Evolutionary conservation across 1,284 basidiomycete species (phyloP).

Genomic region (Cutaneotrichosporon sp.): DNA sequence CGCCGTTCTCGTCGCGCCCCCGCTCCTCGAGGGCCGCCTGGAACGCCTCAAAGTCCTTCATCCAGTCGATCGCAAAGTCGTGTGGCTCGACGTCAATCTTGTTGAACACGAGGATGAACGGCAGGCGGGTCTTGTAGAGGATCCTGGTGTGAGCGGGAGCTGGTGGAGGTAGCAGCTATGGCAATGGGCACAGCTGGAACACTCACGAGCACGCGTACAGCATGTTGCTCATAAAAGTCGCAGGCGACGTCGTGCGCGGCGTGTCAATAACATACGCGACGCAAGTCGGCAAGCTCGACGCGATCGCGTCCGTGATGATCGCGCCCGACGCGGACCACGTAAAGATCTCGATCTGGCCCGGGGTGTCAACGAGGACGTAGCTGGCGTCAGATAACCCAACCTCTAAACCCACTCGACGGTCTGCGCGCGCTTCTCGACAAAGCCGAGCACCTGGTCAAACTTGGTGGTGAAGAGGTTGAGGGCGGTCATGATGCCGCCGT

Average conservation of each 20-base stretch:
- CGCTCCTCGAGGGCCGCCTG: conserved; percentile 61
- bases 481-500: conserved; percentile 95
- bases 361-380: conserved; percentile 93
- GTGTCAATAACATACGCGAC: conserved; percentile 98
- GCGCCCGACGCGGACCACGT: conserved; percentile 99
- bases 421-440: conserved; percentile 88
- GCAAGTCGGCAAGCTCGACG: conserved; percentile 87
- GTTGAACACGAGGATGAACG: conserved; percentile 98
- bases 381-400: conserved; percentile 60
- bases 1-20: conserved; percentile 76
- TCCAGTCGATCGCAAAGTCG: conserved; percentile 95
- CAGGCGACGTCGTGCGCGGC: conserved; percentile 88
- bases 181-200: neutral
- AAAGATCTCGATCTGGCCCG: conserved; percentile 99
- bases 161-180: too few species aligned
- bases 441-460: conserved; percentile 92
- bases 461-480: conserved; percentile 99
- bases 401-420: conserved; percentile 84
- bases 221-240: conserved; percentile 99
- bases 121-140: conserved; percentile 95
- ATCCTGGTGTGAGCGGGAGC: conserved; percentile 70
- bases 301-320: conserved; percentile 98
- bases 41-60: conserved; percentile 88
- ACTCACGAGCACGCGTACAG: conserved; percentile 93
- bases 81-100: conserved; percentile 89